Evolutionary conservation across 2,329 filamentous ascomycete genomes (phyloP).

Genomic region (Spiromastix sp.): DNA sequence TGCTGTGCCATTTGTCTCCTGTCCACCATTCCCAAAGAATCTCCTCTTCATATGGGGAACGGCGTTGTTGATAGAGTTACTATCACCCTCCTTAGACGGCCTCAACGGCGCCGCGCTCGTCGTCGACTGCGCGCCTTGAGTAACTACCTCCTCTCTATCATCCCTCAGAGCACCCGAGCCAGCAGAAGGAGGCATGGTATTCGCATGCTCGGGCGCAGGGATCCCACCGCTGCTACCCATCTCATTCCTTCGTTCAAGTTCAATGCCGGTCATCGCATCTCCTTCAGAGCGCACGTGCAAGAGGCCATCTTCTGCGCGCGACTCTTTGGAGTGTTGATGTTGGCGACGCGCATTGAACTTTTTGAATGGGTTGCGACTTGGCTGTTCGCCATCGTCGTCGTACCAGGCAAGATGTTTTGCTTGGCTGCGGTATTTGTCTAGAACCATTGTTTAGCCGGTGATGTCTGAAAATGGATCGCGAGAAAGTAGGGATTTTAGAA

Average conservation of each 20-base stretch:
- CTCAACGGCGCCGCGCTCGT: background rate
- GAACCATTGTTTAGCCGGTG: background rate
- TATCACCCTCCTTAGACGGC: background rate
- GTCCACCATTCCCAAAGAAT: conserved; percentile 4
- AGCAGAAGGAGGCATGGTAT: background rate
- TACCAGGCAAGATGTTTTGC: conserved; percentile 33
- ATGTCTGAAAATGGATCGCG: too few relatives aligned
- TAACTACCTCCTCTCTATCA: background rate
- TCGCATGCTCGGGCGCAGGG: conserved; percentile 5
- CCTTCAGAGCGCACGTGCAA: too few relatives aligned
- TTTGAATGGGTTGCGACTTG: conserved; percentile 32
- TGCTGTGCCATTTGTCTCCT: conserved; percentile 8
- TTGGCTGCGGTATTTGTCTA: conserved; percentile 31
- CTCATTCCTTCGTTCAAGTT: background rate
- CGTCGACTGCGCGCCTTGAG: background rate
- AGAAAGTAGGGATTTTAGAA: too few relatives aligned
- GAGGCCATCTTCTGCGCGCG: conserved; percentile 19
- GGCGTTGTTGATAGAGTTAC: too few relatives aligned
- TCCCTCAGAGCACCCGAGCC: background rate
- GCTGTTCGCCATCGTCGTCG: conserved; percentile 26
- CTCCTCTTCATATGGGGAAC: conserved; percentile 7
- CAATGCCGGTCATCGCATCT: conserved; percentile 11
- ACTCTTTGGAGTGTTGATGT: conserved; percentile 16
- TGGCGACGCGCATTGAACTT: conserved; percentile 25
- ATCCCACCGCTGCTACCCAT: background rate